Evolutionary conservation across 2,329 filamentous ascomycete genomes (phyloP).

Genomic region (Sodiomyces alkalinus): DNA sequence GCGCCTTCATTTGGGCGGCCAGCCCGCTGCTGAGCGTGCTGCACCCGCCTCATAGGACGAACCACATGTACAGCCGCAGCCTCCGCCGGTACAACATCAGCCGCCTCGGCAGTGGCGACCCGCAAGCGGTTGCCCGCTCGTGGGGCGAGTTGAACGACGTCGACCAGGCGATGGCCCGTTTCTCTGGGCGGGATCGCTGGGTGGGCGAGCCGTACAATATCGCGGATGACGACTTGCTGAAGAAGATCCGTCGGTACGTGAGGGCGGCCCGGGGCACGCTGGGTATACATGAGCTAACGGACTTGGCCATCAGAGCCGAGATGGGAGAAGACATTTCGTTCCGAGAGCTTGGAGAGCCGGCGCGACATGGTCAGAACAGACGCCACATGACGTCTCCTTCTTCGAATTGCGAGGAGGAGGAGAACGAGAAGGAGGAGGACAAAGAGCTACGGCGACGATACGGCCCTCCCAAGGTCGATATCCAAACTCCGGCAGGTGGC

Average conservation of each 20-base stretch:
- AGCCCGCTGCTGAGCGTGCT: constrained; percentile 20
- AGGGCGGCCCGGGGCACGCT: neutral
- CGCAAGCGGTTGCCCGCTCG: too few species aligned
- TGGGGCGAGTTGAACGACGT: neutral
- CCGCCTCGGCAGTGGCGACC: too few species aligned
- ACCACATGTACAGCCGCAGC: constrained; percentile 2
- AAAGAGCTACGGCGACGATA: too few species aligned
- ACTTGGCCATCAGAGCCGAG: too few species aligned
- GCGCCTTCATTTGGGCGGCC: constrained; percentile 18
- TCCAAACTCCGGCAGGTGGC: neutral
- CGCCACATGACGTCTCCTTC: neutral
- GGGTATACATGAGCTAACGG: too few species aligned
- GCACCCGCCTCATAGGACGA: constrained; percentile 16
- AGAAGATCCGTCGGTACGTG: too few species aligned
- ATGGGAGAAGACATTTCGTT: too few species aligned
- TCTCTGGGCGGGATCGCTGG: constrained; percentile 10
- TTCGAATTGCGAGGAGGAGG: too few species aligned
- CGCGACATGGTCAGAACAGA: neutral
- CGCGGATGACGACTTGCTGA: neutral
- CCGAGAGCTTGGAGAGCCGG: too few species aligned
- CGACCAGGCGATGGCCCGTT: constrained; percentile 5
- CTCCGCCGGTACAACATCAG: too few species aligned
- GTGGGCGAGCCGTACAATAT: constrained; percentile 9
- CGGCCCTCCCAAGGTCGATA: neutral
- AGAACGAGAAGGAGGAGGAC: too few species aligned